These are phyloP conservation scores for Lyophyllum atratum DNA, from an alignment of 768 basidiomycete species.

Conservation along the genomic window DNA sequence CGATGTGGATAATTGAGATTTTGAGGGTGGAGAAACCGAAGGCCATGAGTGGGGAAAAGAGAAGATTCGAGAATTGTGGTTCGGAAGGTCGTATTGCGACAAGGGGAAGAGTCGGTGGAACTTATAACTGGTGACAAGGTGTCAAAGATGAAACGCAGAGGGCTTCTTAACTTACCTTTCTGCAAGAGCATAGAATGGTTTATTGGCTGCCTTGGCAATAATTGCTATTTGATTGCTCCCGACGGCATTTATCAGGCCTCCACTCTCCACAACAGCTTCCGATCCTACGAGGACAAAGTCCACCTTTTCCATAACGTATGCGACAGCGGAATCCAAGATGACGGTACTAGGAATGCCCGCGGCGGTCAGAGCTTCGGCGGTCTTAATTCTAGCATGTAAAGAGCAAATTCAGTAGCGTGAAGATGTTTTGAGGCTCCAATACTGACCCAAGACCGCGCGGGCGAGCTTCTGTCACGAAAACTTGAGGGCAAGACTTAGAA, in stretches of 20 bases:
- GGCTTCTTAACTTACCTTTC: slow-evolving; percentile 61
- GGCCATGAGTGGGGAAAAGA: slow-evolving; percentile 56
- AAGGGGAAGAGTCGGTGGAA: slow-evolving; percentile 95
- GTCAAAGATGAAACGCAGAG: slow-evolving; percentile 24
- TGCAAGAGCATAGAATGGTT: slow-evolving; percentile 94
- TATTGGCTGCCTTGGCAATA: slow-evolving; percentile 91
- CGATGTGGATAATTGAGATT: slow-evolving; percentile 16
- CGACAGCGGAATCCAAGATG: slow-evolving; percentile 94
- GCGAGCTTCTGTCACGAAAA: slow-evolving; percentile 96
- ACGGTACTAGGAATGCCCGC: slow-evolving; percentile 95
- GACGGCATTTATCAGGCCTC: slow-evolving; percentile 88
- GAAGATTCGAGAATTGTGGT: slow-evolving; percentile 73
- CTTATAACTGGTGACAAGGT: slow-evolving; percentile 72
- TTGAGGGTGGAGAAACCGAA: slow-evolving; percentile 24
- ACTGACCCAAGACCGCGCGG: slow-evolving; percentile 86
- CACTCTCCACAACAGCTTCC: slow-evolving; percentile 97
- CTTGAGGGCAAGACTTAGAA: slow-evolving; percentile 35
- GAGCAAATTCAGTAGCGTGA: slow-evolving; percentile 5
- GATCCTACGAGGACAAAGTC: slow-evolving; percentile 96
- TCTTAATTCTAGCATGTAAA: slow-evolving; percentile 67
- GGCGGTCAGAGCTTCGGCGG: slow-evolving; percentile 82
- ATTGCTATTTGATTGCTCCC: slow-evolving; percentile 97
- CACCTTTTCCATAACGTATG: slow-evolving; percentile 95
- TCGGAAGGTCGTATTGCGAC: slow-evolving; percentile 88
- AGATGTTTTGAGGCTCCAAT: slow-evolving; percentile 18